Evolutionary conservation across 2,329 filamentous ascomycete genomes (phyloP), one percentile per base, ranked within the genome.

Genomic region (Apiospora koreana): DNA sequence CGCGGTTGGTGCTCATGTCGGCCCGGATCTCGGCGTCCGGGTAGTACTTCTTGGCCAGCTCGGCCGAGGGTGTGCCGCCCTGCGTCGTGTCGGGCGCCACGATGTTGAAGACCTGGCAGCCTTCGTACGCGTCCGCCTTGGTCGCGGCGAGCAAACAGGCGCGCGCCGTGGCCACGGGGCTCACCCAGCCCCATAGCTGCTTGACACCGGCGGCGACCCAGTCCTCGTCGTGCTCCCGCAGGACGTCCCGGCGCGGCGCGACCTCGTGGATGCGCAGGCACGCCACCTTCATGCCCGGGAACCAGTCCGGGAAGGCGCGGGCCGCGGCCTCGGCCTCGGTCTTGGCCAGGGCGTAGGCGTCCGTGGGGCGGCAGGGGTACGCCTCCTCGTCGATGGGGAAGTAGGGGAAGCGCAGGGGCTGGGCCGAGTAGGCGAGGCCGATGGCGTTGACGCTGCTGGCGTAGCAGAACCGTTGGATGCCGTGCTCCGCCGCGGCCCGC

Each of bases 241-340:
- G 71, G 23, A 81, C 79, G 1, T 79, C 73, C 25, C 74, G 68
- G 48, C 75, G 71, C 10, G 75, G 72, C 14, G 76, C 77, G 8
- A 82, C 81, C 65, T 81, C 78, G 65, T 82, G 80, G 69, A 81
- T 81, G 23, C 80, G 78, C 69, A 82, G 71, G 69, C 80, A 80
- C 0, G 80, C 79, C 38, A 81, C 78, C 69, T 79, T 81, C 73
- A 78, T 80, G 2, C 79, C 80, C 0, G 79, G 81, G 67, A 78
- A 81, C 80, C 80, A 81, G 42, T 78, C 72, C 2, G 74, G 76
- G 43, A 82, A 81, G 0, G 77, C 73, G n/a, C 69, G 71, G 7
- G 77, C 80, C 70, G 81, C 79, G 6, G 74, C 69, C 71, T 81
- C 80, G 3, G 79, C 75, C 71, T 81, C 79, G 9, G 77, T 71